Conservation (phyloP, 208 protist genomes). For the Crithidia bombi region DNA sequence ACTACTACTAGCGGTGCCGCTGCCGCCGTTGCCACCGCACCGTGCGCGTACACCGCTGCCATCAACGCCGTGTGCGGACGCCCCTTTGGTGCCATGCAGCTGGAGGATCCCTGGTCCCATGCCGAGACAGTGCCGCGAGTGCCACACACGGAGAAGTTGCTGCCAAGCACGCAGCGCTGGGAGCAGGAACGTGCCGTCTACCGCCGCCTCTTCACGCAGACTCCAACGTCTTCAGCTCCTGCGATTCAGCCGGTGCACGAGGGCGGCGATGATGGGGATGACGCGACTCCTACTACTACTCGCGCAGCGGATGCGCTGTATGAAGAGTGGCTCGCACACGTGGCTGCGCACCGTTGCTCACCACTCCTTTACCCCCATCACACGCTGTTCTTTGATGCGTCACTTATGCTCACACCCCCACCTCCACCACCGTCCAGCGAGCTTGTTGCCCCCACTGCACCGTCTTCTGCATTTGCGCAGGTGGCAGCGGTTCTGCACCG, state of each 20-base stretch:
- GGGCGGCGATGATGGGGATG: background rate
- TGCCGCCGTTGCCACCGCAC: background rate
- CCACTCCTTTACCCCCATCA: constrained; percentile 51
- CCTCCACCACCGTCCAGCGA: background rate
- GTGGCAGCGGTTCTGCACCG: constrained; percentile 21
- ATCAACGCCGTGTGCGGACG: constrained; percentile 28
- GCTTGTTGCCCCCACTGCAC: background rate
- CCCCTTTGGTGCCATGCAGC: constrained; percentile 10
- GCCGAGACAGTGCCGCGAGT: background rate
- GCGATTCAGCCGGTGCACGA: too few relatives aligned
- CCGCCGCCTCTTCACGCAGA: background rate
- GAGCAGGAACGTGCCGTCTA: constrained; percentile 15
- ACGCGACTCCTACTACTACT: background rate
- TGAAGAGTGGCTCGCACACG: constrained; percentile 35
- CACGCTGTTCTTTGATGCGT: constrained; percentile 14
- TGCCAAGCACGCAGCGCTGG: constrained; percentile 9
- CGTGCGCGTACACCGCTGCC: constrained; percentile 25
- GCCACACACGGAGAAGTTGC: background rate
- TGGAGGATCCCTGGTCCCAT: constrained; percentile 11
- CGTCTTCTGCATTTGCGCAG: background rate
- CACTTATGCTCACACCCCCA: background rate
- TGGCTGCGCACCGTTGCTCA: constrained; percentile 22
- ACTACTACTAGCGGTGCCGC: background rate
- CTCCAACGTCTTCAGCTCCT: background rate
- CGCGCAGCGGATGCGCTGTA: constrained; percentile 6